phyloP scores from a whole-genome alignment of 495 filamentous ascomycete species.

The Trichoderma reesei region DNA sequence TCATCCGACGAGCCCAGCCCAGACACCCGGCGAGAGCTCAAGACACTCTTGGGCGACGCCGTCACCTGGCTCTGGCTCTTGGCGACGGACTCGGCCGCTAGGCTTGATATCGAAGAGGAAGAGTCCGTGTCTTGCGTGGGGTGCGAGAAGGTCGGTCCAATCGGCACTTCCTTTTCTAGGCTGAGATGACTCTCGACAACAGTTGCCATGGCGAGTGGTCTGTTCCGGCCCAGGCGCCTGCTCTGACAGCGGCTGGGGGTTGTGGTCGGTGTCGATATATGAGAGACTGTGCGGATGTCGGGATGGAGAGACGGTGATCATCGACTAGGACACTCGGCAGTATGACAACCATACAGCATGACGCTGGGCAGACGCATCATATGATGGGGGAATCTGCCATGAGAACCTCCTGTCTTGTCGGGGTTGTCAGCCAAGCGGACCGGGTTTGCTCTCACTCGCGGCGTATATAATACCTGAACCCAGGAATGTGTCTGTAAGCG shows the following conservation, averaged over 20 bases:
- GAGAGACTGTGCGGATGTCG: background rate
- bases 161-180: background rate
- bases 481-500: background rate
- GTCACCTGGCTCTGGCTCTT: background rate
- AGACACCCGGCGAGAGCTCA: background rate
- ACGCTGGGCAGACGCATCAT: conserved; percentile 6
- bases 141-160: background rate
- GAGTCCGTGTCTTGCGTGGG: background rate
- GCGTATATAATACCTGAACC: background rate
- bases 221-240: background rate
- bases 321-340: background rate
- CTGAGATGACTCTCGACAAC: background rate
- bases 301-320: background rate
- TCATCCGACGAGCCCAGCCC: conserved; percentile 4
- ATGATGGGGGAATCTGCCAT: background rate
- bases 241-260: background rate
- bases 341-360: conserved; percentile 5
- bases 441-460: background rate
- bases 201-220: background rate
- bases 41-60: background rate
- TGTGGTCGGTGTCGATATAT: conserved; percentile 3
- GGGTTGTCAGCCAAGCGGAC: background rate
- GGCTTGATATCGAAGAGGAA: background rate
- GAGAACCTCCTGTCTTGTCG: background rate
- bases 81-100: conserved; percentile 1